A percentile compares a stretch with the other conserved stretches of the same genome.
Conservation (phyloP, 106 monocot species). For the Alisma plantagoaquatica region DNA sequence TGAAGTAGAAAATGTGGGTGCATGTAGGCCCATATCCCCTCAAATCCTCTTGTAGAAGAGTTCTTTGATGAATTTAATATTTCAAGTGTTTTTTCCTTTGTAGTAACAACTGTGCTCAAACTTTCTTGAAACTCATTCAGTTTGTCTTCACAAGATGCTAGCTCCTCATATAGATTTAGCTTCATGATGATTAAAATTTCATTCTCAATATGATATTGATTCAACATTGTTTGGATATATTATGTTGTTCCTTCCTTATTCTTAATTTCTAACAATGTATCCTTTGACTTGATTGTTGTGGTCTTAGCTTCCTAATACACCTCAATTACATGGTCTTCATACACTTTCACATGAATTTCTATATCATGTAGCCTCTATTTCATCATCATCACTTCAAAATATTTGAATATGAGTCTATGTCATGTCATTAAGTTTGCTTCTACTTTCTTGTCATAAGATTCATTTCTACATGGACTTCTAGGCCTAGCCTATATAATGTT, state of each 20-base stretch:
- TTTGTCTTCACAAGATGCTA: conserved; percentile 35
- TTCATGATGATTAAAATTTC: conserved; percentile 38
- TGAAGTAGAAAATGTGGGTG: too few relatives aligned
- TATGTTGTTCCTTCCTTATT: conserved; percentile 20
- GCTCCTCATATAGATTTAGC: conserved; percentile 39
- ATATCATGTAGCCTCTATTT: conserved; percentile 44
- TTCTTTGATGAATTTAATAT: conserved; percentile 36
- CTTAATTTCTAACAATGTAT: conserved; percentile 36
- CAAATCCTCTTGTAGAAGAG: too few relatives aligned
- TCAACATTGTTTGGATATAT: conserved; percentile 18
- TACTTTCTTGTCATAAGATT: conserved; percentile 45
- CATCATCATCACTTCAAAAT: conserved; percentile 40
- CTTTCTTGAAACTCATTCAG: conserved; percentile 36
- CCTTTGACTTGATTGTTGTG: conserved; percentile 39
- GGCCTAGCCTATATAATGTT: conserved; percentile 43
- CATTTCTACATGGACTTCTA: conserved; percentile 45
- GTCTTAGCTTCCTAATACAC: conserved; percentile 21
- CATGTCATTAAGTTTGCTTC: conserved; percentile 44
- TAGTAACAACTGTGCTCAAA: conserved; percentile 22
- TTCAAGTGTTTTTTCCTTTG: conserved; percentile 35
- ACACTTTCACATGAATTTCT: conserved; percentile 31
- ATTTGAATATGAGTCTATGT: conserved; percentile 29
- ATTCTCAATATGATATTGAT: conserved; percentile 35
- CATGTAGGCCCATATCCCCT: too few relatives aligned
- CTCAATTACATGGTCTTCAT: conserved; percentile 44